phyloP scores from a whole-genome alignment of 345 rosid genomes.

The Odontarrhena argentea region DNA sequence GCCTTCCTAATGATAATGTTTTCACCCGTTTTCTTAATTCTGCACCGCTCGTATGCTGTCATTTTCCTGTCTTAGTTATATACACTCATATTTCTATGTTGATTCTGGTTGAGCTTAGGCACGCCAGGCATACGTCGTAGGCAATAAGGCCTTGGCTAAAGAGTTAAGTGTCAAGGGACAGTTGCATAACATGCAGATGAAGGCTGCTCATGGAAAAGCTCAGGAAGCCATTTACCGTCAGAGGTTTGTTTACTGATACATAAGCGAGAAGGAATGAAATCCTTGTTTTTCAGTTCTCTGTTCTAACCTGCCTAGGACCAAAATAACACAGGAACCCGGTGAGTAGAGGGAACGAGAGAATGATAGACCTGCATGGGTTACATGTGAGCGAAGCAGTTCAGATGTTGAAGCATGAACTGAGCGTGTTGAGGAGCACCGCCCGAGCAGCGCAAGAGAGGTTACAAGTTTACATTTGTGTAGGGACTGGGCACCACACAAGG shows the following conservation, averaged over 20 bases:
- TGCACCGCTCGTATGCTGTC: not conserved
- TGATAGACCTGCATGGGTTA: constrained; percentile 97
- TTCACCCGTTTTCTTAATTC: not conserved
- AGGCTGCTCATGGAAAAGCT: constrained; percentile 95
- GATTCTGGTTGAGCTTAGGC: constrained; percentile 54
- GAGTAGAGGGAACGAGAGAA: constrained; percentile 78
- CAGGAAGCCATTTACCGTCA: constrained; percentile 92
- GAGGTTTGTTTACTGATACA: constrained; percentile 57
- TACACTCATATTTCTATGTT: constrained; percentile 14
- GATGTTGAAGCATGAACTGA: constrained; percentile 80
- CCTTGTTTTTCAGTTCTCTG: constrained; percentile 1
- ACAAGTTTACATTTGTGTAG: constrained; percentile 89
- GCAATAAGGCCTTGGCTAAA: constrained; percentile 92
- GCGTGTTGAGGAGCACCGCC: constrained; percentile 68
- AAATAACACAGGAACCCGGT: constrained; percentile 68
- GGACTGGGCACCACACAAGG: constrained; percentile 93
- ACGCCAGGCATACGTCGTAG: constrained; percentile 82
- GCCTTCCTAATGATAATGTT: not conserved
- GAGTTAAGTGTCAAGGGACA: constrained; percentile 94
- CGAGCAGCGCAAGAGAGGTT: constrained; percentile 78
- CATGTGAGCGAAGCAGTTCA: constrained; percentile 91
- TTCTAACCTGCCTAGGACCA: constrained; percentile 32
- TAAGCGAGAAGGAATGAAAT: not conserved
- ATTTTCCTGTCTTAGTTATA: constrained; percentile 8
- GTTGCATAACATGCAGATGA: constrained; percentile 88